Base-by-base conservation (phyloP, 2,329 filamentous ascomycete species). In the Arachnomyces sp. region DNA sequence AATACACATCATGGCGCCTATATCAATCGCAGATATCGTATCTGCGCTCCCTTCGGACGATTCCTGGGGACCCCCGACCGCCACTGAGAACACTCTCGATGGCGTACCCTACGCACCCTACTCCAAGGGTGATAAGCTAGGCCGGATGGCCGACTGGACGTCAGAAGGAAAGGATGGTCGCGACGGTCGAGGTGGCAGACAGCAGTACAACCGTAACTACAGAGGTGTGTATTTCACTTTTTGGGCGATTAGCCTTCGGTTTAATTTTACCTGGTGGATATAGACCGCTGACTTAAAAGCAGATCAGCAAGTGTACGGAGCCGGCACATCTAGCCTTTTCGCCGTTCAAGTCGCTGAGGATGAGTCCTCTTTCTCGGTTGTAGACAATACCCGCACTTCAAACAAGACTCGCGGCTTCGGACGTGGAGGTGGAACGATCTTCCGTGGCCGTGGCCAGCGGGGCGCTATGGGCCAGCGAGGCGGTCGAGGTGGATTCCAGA, bases 101-200 rank as follows among this genome's bases (percentile, higher is more conserved):
- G 92, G 92, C 62, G 87, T 96, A 36, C 92, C 92, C 30, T 98
- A 95, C 66, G 92, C 92, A 55, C 92, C 92, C 46, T 98, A 92
- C 74, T 95, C 89, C 52, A 98, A 98, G 71, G 88, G 87, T 63
- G 92, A 98, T 74, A 96, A 95, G 77, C 75, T 98, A 45, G 92
- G 92, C 60, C 89, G 92, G 65, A 96, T 98, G 89, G 92, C 92
- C 46, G 92, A 98, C 74, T 98, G 92, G 92, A 94, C 89, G 13
- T 61, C 80, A 35, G 92, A 95, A 61, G 81, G 85, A 64, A 95
- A 95, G 70, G 77, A 80, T 52, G 59, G 62, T 12, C 61, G 72
- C 40, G 86, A 92, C 53, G 72, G 75, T 45, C 74, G 88, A 57
- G 84, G 84, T 52, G 86, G 87, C 47, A 75, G 90, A 61, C 81